Evolutionary conservation across 805 yeast genomes (phyloP).

Genomic region (Sugiyamaella valdiviana): DNA sequence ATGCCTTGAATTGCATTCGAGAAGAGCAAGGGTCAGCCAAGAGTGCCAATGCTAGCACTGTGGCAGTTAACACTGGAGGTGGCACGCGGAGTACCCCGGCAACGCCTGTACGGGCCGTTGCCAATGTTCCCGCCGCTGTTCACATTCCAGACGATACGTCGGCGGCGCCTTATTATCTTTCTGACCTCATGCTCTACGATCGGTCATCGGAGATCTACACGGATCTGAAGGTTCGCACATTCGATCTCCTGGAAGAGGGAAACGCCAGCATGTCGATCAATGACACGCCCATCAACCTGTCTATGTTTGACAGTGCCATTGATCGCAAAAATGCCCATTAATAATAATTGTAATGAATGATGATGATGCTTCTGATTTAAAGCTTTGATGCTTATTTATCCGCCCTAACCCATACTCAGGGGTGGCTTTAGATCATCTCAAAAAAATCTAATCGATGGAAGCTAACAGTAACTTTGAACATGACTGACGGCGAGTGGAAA

Average conservation of each 20-base stretch:
- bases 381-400: neutral
- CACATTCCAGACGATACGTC: neutral
- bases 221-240: conserved; percentile 41
- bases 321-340: conserved; percentile 41
- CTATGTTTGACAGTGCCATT: conserved; percentile 47
- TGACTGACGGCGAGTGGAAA: conserved; percentile 17
- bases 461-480: neutral
- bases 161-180: conserved; percentile 13
- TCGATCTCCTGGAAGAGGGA: conserved; percentile 56
- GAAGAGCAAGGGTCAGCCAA: conserved; percentile 8
- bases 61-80: neutral
- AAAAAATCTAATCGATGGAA: neutral
- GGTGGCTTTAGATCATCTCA: neutral
- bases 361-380: neutral
- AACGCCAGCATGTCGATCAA: conserved; percentile 42
- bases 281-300: conserved; percentile 50
- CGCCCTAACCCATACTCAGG: neutral
- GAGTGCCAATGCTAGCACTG: neutral
- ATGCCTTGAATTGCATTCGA: conserved; percentile 14
- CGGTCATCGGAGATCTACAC: conserved; percentile 27
- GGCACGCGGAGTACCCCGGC: neutral
- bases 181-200: conserved; percentile 28
- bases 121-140: neutral
- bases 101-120: neutral
- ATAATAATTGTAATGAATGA: conserved; percentile 8